Evolutionary conservation across 306 rosid genomes (phyloP).

Genomic region (Cucumis hystrix): DNA sequence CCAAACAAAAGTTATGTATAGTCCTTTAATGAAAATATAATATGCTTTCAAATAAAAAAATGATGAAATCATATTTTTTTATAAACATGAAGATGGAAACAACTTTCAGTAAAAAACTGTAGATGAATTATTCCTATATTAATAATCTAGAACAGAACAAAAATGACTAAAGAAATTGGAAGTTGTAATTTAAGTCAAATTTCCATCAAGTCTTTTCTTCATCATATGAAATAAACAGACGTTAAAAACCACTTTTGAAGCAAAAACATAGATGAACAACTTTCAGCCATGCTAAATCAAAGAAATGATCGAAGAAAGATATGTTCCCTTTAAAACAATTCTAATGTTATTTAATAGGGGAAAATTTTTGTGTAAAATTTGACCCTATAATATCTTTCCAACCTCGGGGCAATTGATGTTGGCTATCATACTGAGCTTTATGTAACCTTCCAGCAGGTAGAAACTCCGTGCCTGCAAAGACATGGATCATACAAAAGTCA

Average conservation of each 20-base stretch:
- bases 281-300: background rate
- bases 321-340: background rate
- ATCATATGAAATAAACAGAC: background rate
- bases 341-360: background rate
- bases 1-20: background rate
- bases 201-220: background rate
- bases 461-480: slow-evolving; percentile 37
- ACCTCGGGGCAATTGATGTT: slow-evolving; percentile 62
- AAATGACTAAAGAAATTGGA: background rate
- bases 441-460: slow-evolving; percentile 33
- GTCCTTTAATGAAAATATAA: background rate
- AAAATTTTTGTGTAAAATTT: background rate
- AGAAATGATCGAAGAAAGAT: background rate
- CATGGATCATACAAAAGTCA: slow-evolving; percentile 6
- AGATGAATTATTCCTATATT: background rate
- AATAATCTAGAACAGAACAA: background rate
- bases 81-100: background rate
- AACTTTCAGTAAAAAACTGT: background rate
- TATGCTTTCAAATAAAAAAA: background rate
- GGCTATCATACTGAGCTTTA: slow-evolving; percentile 23
- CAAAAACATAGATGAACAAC: background rate
- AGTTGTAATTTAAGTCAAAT: background rate
- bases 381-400: slow-evolving; percentile 5
- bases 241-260: background rate
- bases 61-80: background rate